These are phyloP conservation scores for Excoecaria agallocha DNA, from an alignment of 345 rosid species.

Conservation along the genomic window DNA sequence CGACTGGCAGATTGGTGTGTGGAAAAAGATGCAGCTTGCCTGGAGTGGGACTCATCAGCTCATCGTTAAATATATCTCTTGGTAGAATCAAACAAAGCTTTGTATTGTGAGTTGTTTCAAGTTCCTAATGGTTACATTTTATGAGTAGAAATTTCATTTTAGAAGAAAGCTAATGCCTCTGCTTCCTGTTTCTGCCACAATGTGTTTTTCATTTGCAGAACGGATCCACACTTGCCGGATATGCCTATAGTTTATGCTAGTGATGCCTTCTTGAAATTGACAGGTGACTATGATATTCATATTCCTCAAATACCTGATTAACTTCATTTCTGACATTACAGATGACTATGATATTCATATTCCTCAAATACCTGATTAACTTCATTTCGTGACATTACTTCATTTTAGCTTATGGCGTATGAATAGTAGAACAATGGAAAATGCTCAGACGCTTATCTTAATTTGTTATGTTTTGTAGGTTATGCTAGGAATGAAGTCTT, in stretches of 20 bases:
- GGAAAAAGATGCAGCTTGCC: conserved; percentile 50
- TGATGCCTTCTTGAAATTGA: conserved; percentile 81
- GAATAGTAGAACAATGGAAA: conserved; percentile 3
- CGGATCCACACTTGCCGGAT: conserved; percentile 63
- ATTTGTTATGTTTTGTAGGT: conserved; percentile 39
- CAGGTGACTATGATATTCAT: conserved; percentile 44
- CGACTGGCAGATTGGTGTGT: conserved; percentile 59
- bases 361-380: neutral
- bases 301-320: neutral
- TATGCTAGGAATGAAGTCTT: conserved; percentile 79
- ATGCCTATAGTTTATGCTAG: conserved; percentile 90
- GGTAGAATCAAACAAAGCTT: conserved; percentile 99
- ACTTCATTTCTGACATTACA: neutral
- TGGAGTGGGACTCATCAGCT: conserved; percentile 46
- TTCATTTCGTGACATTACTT: neutral
- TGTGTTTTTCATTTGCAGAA: conserved; percentile 48
- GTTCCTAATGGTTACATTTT: conserved; percentile 29
- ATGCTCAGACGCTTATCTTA: conserved; percentile 13
- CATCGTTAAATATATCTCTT: conserved; percentile 79
- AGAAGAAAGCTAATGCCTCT: conserved; percentile 29
- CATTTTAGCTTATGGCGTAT: neutral
- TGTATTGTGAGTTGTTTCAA: conserved; percentile 92
- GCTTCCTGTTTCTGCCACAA: conserved; percentile 7
- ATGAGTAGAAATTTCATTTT: conserved; percentile 12
- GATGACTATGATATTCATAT: conserved; percentile 36